A percentile compares a stretch with the other conserved stretches of the same genome.
Conservation (phyloP, 495 filamentous ascomycete genomes). For the Aspergillus homomorphus region DNA sequence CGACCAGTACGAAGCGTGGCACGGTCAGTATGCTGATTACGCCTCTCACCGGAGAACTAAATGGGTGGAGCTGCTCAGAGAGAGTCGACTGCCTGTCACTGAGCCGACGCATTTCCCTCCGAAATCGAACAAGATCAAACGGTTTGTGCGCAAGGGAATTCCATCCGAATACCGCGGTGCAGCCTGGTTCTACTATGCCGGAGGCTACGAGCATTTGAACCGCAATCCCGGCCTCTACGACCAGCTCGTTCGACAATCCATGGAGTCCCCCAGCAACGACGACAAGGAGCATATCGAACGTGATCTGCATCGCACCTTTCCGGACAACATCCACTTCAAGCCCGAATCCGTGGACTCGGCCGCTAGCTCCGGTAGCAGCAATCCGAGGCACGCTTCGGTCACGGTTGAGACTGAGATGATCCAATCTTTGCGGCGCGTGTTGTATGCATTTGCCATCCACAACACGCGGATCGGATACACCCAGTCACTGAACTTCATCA, state of each 20-base stretch:
- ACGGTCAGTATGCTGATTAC: slow-evolving; percentile 63
- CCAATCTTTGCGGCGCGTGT: slow-evolving; percentile 73
- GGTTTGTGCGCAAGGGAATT: slow-evolving; percentile 92
- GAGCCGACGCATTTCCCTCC: slow-evolving; percentile 75
- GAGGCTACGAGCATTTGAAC: slow-evolving; percentile 71
- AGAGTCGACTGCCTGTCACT: slow-evolving; percentile 69
- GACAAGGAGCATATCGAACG: slow-evolving; percentile 92
- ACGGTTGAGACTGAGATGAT: slow-evolving; percentile 73
- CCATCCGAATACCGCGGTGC: slow-evolving; percentile 88
- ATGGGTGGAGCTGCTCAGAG: slow-evolving; percentile 74
- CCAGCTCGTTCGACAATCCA: slow-evolving; percentile 60
- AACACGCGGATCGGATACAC: slow-evolving; percentile 92
- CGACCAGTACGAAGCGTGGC: slow-evolving; percentile 82
- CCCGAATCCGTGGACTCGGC: slow-evolving; percentile 48
- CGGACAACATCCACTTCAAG: slow-evolving; percentile 90
- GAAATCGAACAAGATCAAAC: slow-evolving; percentile 75
- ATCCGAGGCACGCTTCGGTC: slow-evolving; percentile 31
- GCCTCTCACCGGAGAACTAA: slow-evolving; percentile 69
- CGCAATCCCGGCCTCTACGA: slow-evolving; percentile 73
- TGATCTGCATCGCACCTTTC: slow-evolving; percentile 92
- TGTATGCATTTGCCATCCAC: slow-evolving; percentile 86
- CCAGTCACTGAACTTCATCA: slow-evolving; percentile 94
- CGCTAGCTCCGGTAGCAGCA: slow-evolving; percentile 28
- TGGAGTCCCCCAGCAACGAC: slow-evolving; percentile 58
- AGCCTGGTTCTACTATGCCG: slow-evolving; percentile 98